These are phyloP conservation scores for Lindgomyces ingoldianus DNA, from an alignment of 495 filamentous ascomycete species.

Conservation along the genomic window DNA sequence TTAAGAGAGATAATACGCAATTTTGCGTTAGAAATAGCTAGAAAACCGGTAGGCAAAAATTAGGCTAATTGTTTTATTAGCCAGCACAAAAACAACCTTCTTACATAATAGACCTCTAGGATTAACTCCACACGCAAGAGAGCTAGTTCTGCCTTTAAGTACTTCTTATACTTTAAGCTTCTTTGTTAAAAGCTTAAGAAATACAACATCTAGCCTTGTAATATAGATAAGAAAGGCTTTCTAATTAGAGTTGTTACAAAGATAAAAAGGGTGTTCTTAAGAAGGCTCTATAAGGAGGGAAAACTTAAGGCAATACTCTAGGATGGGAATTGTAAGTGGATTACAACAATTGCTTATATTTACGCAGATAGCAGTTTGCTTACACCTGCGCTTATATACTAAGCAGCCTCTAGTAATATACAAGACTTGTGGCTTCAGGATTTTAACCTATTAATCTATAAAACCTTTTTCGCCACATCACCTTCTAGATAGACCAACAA, in stretches of 20 bases:
- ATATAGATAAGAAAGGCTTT: conserved; percentile 25
- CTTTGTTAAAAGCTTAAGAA: conserved; percentile 24
- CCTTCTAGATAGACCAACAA: conserved; percentile 29
- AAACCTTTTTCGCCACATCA: conserved; percentile 17
- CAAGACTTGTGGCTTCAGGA: conserved; percentile 27
- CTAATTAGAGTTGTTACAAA: conserved; percentile 2
- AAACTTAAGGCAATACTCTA: neutral
- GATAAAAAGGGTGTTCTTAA: conserved; percentile 5
- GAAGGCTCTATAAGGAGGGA: neutral
- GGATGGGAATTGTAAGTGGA: conserved; percentile 19
- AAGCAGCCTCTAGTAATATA: conserved; percentile 8
- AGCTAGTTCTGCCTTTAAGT: conserved; percentile 1
- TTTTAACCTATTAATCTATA: neutral
- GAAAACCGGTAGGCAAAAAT: neutral
- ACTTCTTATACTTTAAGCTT: conserved; percentile 16
- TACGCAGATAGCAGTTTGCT: conserved; percentile 12
- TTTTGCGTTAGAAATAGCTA: conserved; percentile 8
- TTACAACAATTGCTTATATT: conserved; percentile 8
- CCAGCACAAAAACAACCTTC: neutral
- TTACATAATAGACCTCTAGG: neutral
- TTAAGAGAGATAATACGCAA: conserved; percentile 5
- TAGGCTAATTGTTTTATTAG: conserved; percentile 9
- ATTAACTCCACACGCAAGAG: conserved; percentile 6
- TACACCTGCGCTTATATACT: conserved; percentile 16
- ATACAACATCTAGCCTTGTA: conserved; percentile 26